Conservation (phyloP, 768 basidiomycete genomes). For the Phylloporus sp. region DNA sequence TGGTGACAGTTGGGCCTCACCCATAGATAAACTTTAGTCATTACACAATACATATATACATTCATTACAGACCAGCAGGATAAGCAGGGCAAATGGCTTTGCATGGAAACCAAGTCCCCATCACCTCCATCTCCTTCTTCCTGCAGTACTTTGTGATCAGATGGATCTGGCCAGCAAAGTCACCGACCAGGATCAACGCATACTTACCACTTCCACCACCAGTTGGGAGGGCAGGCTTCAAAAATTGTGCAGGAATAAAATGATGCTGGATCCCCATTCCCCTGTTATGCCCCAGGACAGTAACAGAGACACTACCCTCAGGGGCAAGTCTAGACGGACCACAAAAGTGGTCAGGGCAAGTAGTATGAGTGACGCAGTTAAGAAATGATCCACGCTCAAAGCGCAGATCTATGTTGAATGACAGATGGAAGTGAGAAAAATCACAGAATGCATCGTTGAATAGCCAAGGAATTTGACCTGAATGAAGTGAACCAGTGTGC, state of each 20-base stretch:
- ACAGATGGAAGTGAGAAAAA: not conserved
- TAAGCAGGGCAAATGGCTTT: not conserved
- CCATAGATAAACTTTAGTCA: too few relatives aligned
- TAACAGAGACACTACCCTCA: not conserved
- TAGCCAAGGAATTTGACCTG: not conserved
- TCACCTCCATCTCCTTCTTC: not conserved
- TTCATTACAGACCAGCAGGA: too few relatives aligned
- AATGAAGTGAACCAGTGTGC: not conserved
- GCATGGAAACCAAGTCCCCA: not conserved
- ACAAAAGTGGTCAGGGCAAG: not conserved
- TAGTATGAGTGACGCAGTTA: not conserved
- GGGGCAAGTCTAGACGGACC: not conserved
- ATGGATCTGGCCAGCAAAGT: not conserved
- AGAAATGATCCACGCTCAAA: not conserved
- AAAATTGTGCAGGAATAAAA: not conserved
- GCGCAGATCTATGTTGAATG: not conserved
- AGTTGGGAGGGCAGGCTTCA: not conserved
- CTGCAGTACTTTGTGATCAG: not conserved
- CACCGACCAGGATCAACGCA: not conserved
- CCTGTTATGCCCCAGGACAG: not conserved
- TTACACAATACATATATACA: too few relatives aligned
- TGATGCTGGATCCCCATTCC: not conserved
- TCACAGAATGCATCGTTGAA: not conserved
- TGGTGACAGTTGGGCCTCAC: too few relatives aligned
- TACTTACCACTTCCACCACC: not conserved